These are phyloP conservation scores for Colletotrichum orbiculare DNA, from an alignment of 2,329 filamentous ascomycete species.

Conservation along the genomic window DNA sequence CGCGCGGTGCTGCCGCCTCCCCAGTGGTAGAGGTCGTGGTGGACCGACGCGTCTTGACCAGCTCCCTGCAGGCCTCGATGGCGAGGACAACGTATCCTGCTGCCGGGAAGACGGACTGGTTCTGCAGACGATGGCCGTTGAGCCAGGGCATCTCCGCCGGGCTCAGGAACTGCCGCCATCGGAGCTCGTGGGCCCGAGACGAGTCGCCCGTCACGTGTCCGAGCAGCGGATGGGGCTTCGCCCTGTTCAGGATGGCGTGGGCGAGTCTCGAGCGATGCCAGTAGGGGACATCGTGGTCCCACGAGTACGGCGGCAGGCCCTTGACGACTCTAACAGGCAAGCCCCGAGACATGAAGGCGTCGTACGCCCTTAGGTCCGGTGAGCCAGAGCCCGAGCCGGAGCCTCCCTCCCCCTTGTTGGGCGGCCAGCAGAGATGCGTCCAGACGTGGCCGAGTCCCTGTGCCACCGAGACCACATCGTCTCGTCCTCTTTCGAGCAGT, in stretches of 20 bases:
- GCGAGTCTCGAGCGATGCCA: background rate
- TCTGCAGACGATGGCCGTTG: constrained; percentile 47
- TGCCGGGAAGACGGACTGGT: constrained; percentile 55
- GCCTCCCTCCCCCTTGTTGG: no score
- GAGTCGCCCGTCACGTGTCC: background rate
- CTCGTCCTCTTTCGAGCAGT: no score
- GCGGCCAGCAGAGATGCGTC: no score
- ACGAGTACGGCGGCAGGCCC: background rate
- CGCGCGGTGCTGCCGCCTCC: no score
- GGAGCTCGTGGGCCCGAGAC: constrained; percentile 1
- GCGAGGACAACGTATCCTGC: constrained; percentile 57
- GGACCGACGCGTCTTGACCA: constrained; percentile 14
- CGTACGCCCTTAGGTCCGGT: background rate
- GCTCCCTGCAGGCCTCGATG: constrained; percentile 49
- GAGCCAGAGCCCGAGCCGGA: no score
- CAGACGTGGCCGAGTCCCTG: no score
- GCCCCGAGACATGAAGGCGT: background rate
- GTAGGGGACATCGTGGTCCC: constrained; percentile 2
- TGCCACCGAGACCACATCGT: no score
- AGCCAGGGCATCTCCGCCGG: constrained; percentile 49
- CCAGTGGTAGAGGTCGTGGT: no score
- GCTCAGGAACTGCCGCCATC: constrained; percentile 39
- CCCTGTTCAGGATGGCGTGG: background rate
- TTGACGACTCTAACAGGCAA: background rate
- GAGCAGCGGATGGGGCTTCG: background rate